These are phyloP conservation scores for Monilinia polystroma DNA, from an alignment of 2,329 filamentous ascomycete genomes.

Conservation along the genomic window DNA sequence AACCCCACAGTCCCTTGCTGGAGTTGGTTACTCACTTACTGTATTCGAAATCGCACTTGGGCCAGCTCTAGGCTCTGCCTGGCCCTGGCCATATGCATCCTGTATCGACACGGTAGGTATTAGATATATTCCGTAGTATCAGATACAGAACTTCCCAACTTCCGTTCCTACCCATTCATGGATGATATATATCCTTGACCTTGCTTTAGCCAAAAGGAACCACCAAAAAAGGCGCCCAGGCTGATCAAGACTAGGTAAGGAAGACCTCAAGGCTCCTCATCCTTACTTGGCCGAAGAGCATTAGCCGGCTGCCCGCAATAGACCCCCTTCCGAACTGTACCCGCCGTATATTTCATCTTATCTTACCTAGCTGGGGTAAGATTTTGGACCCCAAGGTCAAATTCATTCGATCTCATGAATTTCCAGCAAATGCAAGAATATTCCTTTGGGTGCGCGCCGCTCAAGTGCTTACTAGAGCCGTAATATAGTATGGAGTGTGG, in stretches of 20 bases:
- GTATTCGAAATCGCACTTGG: constrained; percentile 9
- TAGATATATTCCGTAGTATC: no score
- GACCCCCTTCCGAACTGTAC: background rate
- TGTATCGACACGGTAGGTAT: constrained; percentile 7
- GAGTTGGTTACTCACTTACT: constrained; percentile 1
- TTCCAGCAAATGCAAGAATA: constrained; percentile 22
- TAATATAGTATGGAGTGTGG: no score
- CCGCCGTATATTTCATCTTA: constrained; percentile 7
- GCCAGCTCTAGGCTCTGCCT: constrained; percentile 20
- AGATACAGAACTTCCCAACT: background rate
- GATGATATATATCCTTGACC: constrained; percentile 4
- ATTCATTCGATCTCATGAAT: constrained; percentile 15
- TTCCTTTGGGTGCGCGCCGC: constrained; percentile 7
- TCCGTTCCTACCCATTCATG: background rate
- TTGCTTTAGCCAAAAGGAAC: background rate
- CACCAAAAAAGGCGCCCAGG: background rate
- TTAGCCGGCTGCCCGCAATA: constrained; percentile 16
- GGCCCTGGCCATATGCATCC: background rate
- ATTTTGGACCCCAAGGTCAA: constrained; percentile 5
- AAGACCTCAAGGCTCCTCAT: background rate
- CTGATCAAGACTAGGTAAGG: background rate
- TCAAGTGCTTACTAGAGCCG: constrained; percentile 18
- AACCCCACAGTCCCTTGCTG: constrained; percentile 11
- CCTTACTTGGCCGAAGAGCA: constrained; percentile 6
- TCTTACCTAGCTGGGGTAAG: constrained; percentile 9